A percentile compares a stretch with the other conserved stretches of the same genome.
phyloP scores from a whole-genome alignment of 106 monocot genomes.

The Dioscorea dumetorum region DNA sequence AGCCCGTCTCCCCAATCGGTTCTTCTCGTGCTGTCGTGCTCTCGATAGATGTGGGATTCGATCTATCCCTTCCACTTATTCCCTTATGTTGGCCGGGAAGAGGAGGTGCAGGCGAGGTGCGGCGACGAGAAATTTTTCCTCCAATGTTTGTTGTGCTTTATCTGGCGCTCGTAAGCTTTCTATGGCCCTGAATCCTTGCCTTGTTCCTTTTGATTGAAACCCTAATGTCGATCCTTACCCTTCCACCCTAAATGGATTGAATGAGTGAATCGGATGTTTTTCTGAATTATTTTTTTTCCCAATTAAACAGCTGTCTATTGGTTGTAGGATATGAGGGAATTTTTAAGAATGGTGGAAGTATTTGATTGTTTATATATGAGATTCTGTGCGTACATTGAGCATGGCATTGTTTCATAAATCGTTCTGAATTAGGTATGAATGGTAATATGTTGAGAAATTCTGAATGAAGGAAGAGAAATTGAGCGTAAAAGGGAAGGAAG shows the following conservation, averaged over 20 bases:
- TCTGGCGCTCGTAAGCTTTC: slow-evolving; percentile 26
- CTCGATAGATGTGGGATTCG: slow-evolving; percentile 7
- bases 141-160: slow-evolving; percentile 7
- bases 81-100: not conserved
- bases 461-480: too few species aligned
- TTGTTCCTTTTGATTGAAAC: not conserved
- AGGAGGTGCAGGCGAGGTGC: slow-evolving; percentile 8
- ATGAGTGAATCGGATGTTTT: not conserved
- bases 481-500: too few species aligned
- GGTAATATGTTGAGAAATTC: too few species aligned
- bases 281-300: not conserved
- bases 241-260: too few species aligned
- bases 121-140: slow-evolving; percentile 2
- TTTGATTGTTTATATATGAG: not conserved
- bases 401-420: too few species aligned
- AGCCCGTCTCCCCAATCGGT: slow-evolving; percentile 10
- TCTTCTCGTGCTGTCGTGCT: slow-evolving; percentile 9
- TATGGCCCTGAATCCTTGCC: not conserved
- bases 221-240: too few species aligned
- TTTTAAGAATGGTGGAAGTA: not conserved
- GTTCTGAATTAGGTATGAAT: too few species aligned
- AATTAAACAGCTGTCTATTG: not conserved
- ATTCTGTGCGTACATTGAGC: too few species aligned
- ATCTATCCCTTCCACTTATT: not conserved
- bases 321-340: not conserved